Conservation (phyloP, 805 yeast genomes). For the Metschnikowia bowlesiae region DNA sequence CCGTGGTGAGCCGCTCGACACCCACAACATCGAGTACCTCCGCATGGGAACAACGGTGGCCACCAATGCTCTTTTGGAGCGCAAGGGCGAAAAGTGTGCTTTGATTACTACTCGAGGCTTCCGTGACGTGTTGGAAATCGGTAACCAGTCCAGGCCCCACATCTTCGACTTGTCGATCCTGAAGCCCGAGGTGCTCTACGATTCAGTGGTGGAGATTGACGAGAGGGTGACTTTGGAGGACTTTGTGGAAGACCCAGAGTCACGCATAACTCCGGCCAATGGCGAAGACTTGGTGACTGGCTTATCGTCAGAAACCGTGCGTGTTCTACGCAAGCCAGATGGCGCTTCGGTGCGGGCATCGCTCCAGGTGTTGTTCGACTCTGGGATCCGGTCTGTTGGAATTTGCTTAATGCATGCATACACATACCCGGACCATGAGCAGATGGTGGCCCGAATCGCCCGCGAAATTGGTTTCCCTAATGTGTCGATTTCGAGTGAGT, state of each 20-base stretch:
- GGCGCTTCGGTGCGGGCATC: slow-evolving; percentile 19
- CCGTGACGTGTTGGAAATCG: slow-evolving; percentile 74
- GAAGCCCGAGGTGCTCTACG: slow-evolving; percentile 69
- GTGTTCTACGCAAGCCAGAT: slow-evolving; percentile 31
- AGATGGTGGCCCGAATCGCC: slow-evolving; percentile 31
- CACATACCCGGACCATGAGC: slow-evolving; percentile 38
- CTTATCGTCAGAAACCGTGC: slow-evolving; percentile 30
- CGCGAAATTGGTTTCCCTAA: slow-evolving; percentile 31
- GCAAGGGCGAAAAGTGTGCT: slow-evolving; percentile 88
- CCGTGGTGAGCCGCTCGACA: slow-evolving; percentile 17
- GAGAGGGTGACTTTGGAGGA: slow-evolving; percentile 78
- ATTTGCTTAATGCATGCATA: slow-evolving; percentile 39
- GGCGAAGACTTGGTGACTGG: slow-evolving; percentile 36
- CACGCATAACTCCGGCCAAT: slow-evolving; percentile 7
- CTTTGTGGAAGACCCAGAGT: slow-evolving; percentile 15
- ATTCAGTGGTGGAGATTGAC: slow-evolving; percentile 76
- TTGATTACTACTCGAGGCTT: slow-evolving; percentile 86
- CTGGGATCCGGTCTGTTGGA: slow-evolving; percentile 22
- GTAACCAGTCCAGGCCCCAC: slow-evolving; percentile 88
- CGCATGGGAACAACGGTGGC: slow-evolving; percentile 48
- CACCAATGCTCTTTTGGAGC: slow-evolving; percentile 86
- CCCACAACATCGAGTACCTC: slow-evolving; percentile 17
- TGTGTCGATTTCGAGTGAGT: slow-evolving; percentile 36
- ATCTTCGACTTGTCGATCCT: slow-evolving; percentile 79
- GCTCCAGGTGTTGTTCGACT: slow-evolving; percentile 22